A percentile compares a stretch with the other conserved stretches of the same genome.
These are phyloP conservation scores for Gigaspora rosea DNA, from an alignment of 192 early-diverging fungal genomes.

Conservation along the genomic window DNA sequence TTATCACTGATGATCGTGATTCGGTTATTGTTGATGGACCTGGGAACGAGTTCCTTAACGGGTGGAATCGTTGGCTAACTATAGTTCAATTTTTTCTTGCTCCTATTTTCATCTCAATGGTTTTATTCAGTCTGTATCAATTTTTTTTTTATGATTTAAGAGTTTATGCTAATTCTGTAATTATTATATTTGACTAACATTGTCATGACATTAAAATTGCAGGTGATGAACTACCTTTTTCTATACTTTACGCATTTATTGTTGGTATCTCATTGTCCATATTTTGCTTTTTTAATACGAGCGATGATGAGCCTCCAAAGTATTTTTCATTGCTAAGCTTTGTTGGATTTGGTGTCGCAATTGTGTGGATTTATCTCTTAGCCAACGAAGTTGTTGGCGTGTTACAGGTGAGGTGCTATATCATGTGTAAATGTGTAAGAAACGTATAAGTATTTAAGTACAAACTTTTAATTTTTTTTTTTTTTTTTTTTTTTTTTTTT, in stretches of 20 bases:
- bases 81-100: slow-evolving; percentile 57
- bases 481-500: slow-evolving; percentile 2
- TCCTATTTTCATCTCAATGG: slow-evolving; percentile 54
- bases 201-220: slow-evolving; percentile 15
- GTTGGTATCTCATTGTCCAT: slow-evolving; percentile 37
- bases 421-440: background rate
- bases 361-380: slow-evolving; percentile 85
- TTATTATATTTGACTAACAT: too few relatives aligned
- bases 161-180: background rate
- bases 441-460: background rate
- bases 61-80: slow-evolving; percentile 59
- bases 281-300: slow-evolving; percentile 40
- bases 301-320: slow-evolving; percentile 42
- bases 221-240: slow-evolving; percentile 22
- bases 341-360: slow-evolving; percentile 75
- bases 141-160: background rate
- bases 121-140: slow-evolving; percentile 38
- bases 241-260: slow-evolving; percentile 36
- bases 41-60: slow-evolving; percentile 31
- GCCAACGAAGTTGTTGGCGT: slow-evolving; percentile 91
- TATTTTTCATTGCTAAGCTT: slow-evolving; percentile 54
- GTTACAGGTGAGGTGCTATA: slow-evolving; percentile 49
- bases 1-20: background rate
- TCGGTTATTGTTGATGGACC: slow-evolving; percentile 17
- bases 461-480: background rate